Base-by-base conservation (phyloP, 331 rosid species). In the Cucumis variabilis region DNA sequence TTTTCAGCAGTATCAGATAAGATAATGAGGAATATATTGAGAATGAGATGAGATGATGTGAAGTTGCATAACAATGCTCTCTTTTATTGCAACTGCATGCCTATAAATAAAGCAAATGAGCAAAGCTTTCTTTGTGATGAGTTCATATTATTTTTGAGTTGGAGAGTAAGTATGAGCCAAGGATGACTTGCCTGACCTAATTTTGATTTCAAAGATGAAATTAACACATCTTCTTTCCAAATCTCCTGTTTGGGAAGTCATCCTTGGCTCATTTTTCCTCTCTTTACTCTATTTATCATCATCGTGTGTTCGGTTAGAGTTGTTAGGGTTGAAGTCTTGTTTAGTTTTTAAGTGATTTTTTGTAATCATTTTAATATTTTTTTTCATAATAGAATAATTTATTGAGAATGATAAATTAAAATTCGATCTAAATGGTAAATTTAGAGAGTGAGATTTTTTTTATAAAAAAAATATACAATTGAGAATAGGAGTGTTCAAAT, bases 161-260 rank as follows among this genome's bases (percentile, higher is more conserved):
- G 83, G 92, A 90, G 89, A 88, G 94, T 86, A 82, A 46, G 84
- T 88, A 90, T 77, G 74, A 92, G 98, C 94, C 96, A 94, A 94
- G 93, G 89, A 94, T 94, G 98, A 90, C 94, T 94, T 94, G 98
- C 96, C 95, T 93, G 21, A 3, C 79, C 44, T 37, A 37, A 37
- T 74, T 74, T 41, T 63, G 37, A 33, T 33, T 63, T 41, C 19
- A 21, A 74, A 20, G 28, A 41, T 41, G 55, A 4, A 41, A 51
- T 13, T 13, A 51, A 63, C 3, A 3, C 48, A 28, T 9, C 10
- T 65, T 19, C 12, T 15, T 30, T 21, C 15, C 41, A 28, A 11
- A 78, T 78, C 37, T 78, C 19, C 19, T 25, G 24, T 51, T 50
- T n/a, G 84, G 84, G 46, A 51, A 51, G 84, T 78, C 46, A 78